These are phyloP conservation scores for Petrea volubilis DNA, from an alignment of 257 asterid species.

Conservation along the genomic window DNA sequence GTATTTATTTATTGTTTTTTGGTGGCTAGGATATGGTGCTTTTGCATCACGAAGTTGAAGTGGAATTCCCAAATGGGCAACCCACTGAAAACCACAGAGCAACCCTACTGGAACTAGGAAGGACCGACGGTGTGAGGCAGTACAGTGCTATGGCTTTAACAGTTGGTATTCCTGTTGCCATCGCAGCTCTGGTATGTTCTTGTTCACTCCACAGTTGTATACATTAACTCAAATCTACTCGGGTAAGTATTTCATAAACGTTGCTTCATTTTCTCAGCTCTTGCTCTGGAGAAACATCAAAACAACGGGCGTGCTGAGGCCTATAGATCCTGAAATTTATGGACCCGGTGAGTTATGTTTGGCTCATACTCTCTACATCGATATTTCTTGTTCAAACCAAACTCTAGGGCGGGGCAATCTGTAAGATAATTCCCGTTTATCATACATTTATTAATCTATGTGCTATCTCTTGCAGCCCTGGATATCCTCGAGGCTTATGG, in stretches of 20 bases:
- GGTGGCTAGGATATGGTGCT: conserved; percentile 82
- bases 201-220: background rate
- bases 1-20: background rate
- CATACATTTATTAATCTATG: background rate
- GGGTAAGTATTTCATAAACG: background rate
- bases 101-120: conserved; percentile 81
- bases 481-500: conserved; percentile 79
- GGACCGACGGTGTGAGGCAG: conserved; percentile 44
- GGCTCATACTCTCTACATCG: background rate
- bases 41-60: conserved; percentile 87
- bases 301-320: conserved; percentile 74
- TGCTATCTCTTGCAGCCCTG: conserved; percentile 56
- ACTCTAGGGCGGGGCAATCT: background rate
- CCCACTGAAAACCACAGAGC: conserved; percentile 65
- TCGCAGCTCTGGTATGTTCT: conserved; percentile 85
- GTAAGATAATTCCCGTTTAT: background rate
- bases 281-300: conserved; percentile 59
- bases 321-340: conserved; percentile 73
- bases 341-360: conserved; percentile 58
- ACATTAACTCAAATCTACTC: background rate
- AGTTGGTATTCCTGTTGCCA: conserved; percentile 95
- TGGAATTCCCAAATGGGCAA: conserved; percentile 62
- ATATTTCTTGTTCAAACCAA: background rate
- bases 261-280: conserved; percentile 48
- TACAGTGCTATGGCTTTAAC: conserved; percentile 90